These are phyloP conservation scores for Solanum dulcamara DNA, from an alignment of 257 asterid genomes.

Conservation along the genomic window DNA sequence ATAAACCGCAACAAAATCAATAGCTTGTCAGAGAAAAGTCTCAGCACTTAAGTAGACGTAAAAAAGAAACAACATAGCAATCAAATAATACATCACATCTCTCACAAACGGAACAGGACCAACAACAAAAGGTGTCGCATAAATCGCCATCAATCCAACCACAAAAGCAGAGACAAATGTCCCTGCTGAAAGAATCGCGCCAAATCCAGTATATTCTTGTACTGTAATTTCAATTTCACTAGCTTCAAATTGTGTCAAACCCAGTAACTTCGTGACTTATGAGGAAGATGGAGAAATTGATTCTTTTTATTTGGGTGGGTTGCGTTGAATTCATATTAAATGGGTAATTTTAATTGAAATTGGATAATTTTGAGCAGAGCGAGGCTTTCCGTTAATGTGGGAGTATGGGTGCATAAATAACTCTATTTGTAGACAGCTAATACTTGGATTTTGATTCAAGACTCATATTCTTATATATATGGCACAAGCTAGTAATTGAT, in stretches of 20 bases:
- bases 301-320: neutral
- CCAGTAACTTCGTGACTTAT: neutral
- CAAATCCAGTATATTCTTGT: neutral
- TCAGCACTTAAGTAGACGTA: slow-evolving; percentile 93
- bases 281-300: neutral
- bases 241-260: neutral
- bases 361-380: too few relatives aligned
- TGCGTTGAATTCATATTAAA: too few relatives aligned
- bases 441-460: too few relatives aligned
- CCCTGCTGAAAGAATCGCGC: neutral
- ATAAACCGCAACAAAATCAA: slow-evolving; percentile 83
- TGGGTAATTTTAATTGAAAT: too few relatives aligned
- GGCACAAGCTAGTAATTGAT: neutral
- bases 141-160: slow-evolving; percentile 3
- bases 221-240: neutral
- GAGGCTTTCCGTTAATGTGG: too few relatives aligned
- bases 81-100: slow-evolving; percentile 74
- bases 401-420: too few relatives aligned
- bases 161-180: neutral
- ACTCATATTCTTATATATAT: too few relatives aligned
- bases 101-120: slow-evolving; percentile 72
- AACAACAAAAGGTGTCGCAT: slow-evolving; percentile 74
- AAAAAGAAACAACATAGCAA: slow-evolving; percentile 61
- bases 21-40: slow-evolving; percentile 90
- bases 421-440: too few relatives aligned